These are phyloP conservation scores for Cryoendolithus antarcticus DNA, from an alignment of 2,329 filamentous ascomycete genomes.

Conservation along the genomic window DNA sequence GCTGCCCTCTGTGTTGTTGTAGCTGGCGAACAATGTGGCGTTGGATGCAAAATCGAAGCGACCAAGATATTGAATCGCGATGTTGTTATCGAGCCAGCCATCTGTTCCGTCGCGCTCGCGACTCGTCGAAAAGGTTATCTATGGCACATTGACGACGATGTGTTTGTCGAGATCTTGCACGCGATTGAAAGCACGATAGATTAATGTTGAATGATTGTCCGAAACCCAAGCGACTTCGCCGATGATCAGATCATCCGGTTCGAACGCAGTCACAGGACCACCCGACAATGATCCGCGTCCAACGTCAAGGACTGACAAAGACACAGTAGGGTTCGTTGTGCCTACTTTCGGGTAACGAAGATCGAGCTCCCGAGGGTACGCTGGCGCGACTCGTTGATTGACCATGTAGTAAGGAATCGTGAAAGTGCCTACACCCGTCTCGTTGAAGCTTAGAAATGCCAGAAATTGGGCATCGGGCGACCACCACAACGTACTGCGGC, in stretches of 20 bases:
- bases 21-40: conserved; percentile 19
- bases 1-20: too few species aligned
- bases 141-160: conserved; percentile 44
- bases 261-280: conserved; percentile 45
- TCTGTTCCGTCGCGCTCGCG: conserved; percentile 46
- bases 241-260: conserved; percentile 49
- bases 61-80: conserved; percentile 45
- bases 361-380: conserved; percentile 51
- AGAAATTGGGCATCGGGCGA: conserved; percentile 44
- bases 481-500: conserved; percentile 43
- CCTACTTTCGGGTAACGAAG: conserved; percentile 59
- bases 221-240: conserved; percentile 59
- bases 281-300: conserved; percentile 32
- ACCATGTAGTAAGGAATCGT: conserved; percentile 57
- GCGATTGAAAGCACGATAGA: conserved; percentile 56
- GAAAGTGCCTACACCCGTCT: conserved; percentile 56
- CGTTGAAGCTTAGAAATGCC: conserved; percentile 46
- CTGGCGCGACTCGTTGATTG: conserved; percentile 41
- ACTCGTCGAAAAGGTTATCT: conserved; percentile 34
- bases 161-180: conserved; percentile 55
- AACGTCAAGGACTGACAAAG: conserved; percentile 46
- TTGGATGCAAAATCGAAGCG: conserved; percentile 23
- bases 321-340: conserved; percentile 52
- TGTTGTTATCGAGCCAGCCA: conserved; percentile 51
- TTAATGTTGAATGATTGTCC: conserved; percentile 45